phyloP scores from a whole-genome alignment of 257 asterid species.

The Cynanchum wilfordii region DNA sequence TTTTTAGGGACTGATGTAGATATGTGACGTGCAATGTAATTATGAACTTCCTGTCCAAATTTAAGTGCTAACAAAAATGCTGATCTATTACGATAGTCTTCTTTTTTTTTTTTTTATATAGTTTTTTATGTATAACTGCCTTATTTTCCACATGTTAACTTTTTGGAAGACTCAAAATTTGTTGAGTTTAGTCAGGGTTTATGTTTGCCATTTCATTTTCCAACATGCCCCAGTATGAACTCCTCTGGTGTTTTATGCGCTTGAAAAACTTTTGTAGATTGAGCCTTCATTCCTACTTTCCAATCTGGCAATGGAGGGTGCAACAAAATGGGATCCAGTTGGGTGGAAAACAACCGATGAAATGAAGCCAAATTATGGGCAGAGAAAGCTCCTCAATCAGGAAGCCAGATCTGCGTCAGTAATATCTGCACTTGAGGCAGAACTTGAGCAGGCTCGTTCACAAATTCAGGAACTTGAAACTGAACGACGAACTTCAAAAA shows the following conservation, averaged over 20 bases:
- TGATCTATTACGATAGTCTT: not conserved
- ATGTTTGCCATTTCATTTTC: not conserved
- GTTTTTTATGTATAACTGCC: not conserved
- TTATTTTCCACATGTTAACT: not conserved
- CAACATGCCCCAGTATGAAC: not conserved
- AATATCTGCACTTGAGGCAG: slow-evolving; percentile 45
- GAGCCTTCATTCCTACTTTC: slow-evolving; percentile 37
- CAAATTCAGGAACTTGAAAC: slow-evolving; percentile 51
- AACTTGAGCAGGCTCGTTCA: slow-evolving; percentile 53
- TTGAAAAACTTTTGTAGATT: slow-evolving; percentile 25
- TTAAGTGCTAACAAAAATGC: not conserved
- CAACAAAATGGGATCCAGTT: slow-evolving; percentile 65
- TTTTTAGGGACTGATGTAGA: slow-evolving; percentile 3
- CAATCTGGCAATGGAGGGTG: slow-evolving; percentile 55
- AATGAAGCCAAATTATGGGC: slow-evolving; percentile 27
- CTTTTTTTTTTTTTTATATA: not conserved
- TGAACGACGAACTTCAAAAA: slow-evolving; percentile 48
- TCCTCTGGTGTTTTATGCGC: not conserved
- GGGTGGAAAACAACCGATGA: slow-evolving; percentile 34
- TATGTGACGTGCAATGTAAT: not conserved
- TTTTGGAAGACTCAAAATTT: not conserved
- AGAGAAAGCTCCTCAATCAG: slow-evolving; percentile 26
- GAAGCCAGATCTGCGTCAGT: slow-evolving; percentile 28
- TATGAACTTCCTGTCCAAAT: not conserved
- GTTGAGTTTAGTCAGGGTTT: not conserved